Evolutionary conservation across 352 stramenopile genomes (phyloP), one percentile per base, ranked within the genome.

Genomic region (Aphanomyces invadans): DNA sequence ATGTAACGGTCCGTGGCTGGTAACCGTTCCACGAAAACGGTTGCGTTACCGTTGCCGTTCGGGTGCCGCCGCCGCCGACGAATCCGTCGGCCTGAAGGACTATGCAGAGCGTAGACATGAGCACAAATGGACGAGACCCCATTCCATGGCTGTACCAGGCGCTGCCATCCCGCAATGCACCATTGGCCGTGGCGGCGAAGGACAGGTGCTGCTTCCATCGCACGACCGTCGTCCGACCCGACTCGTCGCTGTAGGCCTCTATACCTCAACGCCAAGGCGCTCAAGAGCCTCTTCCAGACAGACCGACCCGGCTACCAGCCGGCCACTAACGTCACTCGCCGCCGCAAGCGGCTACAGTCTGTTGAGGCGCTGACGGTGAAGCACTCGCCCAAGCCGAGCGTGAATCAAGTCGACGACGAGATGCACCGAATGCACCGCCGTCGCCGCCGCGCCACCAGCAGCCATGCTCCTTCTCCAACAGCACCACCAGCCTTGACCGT

Each of bases 221-320:
- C 5, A 55, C 23, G 28, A 15, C 5, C 28, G 7, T 33, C 23
- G 23, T 55, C 15, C 28, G 15, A 55, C 15, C 48, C 29, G 4
- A 45, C 7, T 32, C n/a, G 42, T 51, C 23, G 26, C 11, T 36
- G 21, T 67, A 67, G 60, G 60, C 60, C 60, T 17, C 19, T 67
- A 25, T 67, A 67, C 49, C 31, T 67, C 9, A 57, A 67, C 23
- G 39, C 46, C 25, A 51, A 25, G 3, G 54, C n/a, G n/a, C 26
- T 67, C 17, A 67, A 67, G 49, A 67, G 60, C 28, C 42, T 67
- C 1, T 67, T 67, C 32, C 45, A 67, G 23, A 53, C 46, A 36
- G 57, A 65, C 29, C 21, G 28, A n/a, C 57, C 57, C 23, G 57
- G 57, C 3, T 65, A 51, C 21, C 57, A 65, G 32, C 19, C 26